A percentile compares a stretch with the other conserved stretches of the same genome.
phyloP scores from a whole-genome alignment of 345 rosid genomes.

The Syzygium jambos region DNA sequence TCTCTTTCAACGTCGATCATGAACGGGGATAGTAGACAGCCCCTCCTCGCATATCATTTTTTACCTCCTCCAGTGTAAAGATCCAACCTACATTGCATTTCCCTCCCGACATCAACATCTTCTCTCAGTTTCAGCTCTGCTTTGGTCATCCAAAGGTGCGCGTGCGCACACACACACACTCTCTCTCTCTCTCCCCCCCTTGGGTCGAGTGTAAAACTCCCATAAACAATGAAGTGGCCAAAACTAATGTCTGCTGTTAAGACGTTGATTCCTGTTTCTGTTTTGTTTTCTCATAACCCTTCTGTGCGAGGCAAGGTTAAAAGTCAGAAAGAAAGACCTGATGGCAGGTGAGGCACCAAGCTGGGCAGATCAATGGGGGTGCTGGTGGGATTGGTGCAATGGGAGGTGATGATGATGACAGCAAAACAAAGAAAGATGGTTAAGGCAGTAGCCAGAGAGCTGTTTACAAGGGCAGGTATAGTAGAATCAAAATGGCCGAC shows the following conservation, averaged over 20 bases:
- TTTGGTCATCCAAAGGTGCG: too few species aligned
- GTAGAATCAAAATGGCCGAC: slow-evolving; percentile 27
- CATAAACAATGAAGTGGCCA: background rate
- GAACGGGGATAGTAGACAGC: too few species aligned
- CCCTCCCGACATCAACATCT: too few species aligned
- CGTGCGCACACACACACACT: too few species aligned
- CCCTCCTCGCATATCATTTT: too few species aligned
- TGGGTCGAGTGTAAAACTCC: background rate
- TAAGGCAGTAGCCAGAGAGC: slow-evolving; percentile 26
- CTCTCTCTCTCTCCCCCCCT: too few species aligned
- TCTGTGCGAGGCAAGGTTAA: background rate
- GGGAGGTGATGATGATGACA: slow-evolving; percentile 21
- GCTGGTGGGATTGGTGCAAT: slow-evolving; percentile 60
- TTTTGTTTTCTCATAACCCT: background rate
- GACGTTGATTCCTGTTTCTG: background rate
- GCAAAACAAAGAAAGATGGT: slow-evolving; percentile 26
- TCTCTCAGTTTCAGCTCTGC: too few species aligned
- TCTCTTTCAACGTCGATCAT: too few species aligned
- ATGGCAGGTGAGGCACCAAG: slow-evolving; percentile 80
- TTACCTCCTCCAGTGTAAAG: too few species aligned
- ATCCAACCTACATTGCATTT: too few species aligned
- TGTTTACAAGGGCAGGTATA: slow-evolving; percentile 24
- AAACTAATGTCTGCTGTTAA: background rate
- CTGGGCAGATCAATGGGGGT: slow-evolving; percentile 99
- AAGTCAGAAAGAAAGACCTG: background rate